phyloP scores from a whole-genome alignment of 2,329 filamentous ascomycete species.

The Monosporascus sp. region DNA sequence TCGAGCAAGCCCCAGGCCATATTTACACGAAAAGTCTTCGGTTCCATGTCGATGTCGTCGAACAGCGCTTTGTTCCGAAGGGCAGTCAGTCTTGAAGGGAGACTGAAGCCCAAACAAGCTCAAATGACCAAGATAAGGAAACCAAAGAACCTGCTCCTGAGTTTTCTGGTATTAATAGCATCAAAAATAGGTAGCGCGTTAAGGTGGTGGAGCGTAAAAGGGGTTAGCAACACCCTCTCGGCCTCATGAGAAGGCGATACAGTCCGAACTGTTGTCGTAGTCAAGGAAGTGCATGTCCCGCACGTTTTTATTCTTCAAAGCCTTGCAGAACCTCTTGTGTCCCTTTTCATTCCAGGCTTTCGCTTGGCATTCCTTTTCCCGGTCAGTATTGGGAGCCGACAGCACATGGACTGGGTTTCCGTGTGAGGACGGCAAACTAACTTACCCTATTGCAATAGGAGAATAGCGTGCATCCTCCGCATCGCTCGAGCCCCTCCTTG shows the following conservation, averaged over 20 bases:
- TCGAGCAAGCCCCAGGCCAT: no score
- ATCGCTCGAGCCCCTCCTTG: slow-evolving; percentile 5
- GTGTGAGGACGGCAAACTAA: neutral
- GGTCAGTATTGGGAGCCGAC: neutral
- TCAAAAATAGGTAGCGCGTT: no score
- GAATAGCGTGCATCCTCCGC: slow-evolving; percentile 10
- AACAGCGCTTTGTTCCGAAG: no score
- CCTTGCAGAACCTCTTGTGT: slow-evolving; percentile 18
- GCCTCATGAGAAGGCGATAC: neutral
- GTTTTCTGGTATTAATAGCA: no score
- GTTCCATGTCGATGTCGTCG: no score
- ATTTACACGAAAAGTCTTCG: no score
- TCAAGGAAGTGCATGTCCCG: slow-evolving; percentile 11
- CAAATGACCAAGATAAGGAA: no score
- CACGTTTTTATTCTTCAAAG: slow-evolving; percentile 10
- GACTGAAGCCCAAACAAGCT: no score
- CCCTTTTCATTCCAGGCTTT: slow-evolving; percentile 15
- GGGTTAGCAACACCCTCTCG: no score
- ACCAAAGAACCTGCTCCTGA: no score
- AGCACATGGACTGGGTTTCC: neutral
- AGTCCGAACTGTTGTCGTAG: slow-evolving; percentile 2
- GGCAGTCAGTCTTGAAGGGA: no score
- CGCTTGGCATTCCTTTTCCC: slow-evolving; percentile 12
- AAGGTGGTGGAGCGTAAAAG: no score
- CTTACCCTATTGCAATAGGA: slow-evolving; percentile 14